Evolutionary conservation across 352 stramenopile species (phyloP).

Genomic region (Phytophthora parvispora): DNA sequence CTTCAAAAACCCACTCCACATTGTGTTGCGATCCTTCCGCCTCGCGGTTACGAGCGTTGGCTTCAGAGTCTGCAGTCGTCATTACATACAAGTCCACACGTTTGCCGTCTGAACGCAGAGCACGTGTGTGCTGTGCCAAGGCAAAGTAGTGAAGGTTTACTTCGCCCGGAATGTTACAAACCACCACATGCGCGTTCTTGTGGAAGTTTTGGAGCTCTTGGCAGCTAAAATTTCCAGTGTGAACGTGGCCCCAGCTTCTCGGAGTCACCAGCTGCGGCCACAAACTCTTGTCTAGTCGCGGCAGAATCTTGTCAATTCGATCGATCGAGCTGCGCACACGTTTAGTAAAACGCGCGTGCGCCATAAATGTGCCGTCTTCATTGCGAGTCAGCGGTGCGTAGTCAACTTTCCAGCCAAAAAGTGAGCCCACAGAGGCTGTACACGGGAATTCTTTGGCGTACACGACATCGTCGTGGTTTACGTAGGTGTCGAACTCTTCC

Average conservation of each 20-base stretch:
- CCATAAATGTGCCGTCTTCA: neutral
- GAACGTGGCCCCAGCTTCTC: neutral
- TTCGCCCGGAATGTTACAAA: neutral
- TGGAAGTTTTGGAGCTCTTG: neutral
- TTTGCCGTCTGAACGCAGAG: neutral
- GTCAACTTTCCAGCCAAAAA: slow-evolving; percentile 13
- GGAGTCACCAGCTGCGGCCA: neutral
- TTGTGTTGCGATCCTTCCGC: neutral
- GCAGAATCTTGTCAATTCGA: neutral
- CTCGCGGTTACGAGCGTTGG: neutral
- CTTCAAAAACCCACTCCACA: slow-evolving; percentile 31
- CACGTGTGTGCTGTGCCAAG: neutral
- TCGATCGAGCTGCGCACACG: neutral
- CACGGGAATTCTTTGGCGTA: neutral
- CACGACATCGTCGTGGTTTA: neutral
- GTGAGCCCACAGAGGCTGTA: neutral
- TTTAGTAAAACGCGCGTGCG: neutral
- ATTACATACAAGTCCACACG: neutral
- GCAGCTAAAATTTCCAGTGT: neutral
- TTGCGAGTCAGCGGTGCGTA: slow-evolving; percentile 5
- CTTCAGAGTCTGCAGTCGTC: neutral
- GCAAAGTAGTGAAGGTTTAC: neutral
- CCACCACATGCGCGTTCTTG: neutral
- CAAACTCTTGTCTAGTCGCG: neutral
- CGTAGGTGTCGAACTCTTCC: neutral